phyloP scores from a whole-genome alignment of 2,329 filamentous ascomycete genomes.

The Dothideomycetes sp. region DNA sequence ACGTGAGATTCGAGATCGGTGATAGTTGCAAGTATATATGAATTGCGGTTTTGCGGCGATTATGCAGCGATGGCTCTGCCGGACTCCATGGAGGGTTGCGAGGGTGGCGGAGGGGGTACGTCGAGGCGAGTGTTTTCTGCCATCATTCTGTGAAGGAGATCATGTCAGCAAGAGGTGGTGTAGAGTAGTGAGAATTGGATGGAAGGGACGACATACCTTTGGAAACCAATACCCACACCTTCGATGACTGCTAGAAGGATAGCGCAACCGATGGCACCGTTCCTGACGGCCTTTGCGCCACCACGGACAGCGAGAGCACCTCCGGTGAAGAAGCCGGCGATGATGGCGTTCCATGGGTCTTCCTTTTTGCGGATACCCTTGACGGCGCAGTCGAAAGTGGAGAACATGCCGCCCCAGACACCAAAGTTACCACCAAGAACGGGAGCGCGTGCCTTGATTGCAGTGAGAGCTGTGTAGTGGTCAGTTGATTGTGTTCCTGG shows the following conservation, averaged over 20 bases:
- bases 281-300: constrained; percentile 81
- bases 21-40: no score
- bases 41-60: no score
- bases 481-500: neutral
- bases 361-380: constrained; percentile 87
- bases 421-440: constrained; percentile 97
- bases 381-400: constrained; percentile 90
- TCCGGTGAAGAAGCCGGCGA: constrained; percentile 92
- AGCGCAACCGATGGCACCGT: constrained; percentile 92
- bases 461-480: constrained; percentile 71
- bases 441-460: constrained; percentile 92
- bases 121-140: constrained; percentile 79
- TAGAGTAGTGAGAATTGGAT: no score
- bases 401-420: constrained; percentile 94
- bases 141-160: constrained; percentile 53
- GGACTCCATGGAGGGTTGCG: constrained; percentile 7
- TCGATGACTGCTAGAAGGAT: constrained; percentile 93
- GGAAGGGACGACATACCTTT: constrained; percentile 29
- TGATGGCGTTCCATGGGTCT: constrained; percentile 96
- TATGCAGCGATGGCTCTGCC: constrained; percentile 9
- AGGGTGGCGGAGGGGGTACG: constrained; percentile 30
- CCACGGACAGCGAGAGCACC: constrained; percentile 86
- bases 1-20: no score
- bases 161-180: no score
- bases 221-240: constrained; percentile 91